These are phyloP conservation scores for Neurospora sublineolata DNA, from an alignment of 495 filamentous ascomycete genomes.

Conservation along the genomic window DNA sequence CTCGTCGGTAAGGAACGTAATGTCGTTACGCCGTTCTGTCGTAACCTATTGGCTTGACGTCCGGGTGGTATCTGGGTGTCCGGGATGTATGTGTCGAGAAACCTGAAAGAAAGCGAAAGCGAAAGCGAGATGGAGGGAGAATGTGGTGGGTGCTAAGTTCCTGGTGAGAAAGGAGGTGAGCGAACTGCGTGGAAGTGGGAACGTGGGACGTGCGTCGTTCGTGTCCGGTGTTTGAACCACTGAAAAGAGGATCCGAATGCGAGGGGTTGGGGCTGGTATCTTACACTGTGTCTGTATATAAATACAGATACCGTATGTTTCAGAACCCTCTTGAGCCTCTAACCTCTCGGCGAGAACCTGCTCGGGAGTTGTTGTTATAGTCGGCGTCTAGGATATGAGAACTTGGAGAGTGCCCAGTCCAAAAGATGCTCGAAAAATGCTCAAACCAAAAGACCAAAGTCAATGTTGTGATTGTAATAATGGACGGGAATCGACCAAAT, in stretches of 20 bases:
- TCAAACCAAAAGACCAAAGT: neutral
- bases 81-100: neutral
- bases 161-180: neutral
- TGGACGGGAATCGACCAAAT: neutral
- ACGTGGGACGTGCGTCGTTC: neutral
- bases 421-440: neutral
- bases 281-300: neutral
- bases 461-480: neutral
- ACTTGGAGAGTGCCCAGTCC: neutral
- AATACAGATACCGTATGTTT: neutral
- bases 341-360: neutral
- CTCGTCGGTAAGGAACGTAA: neutral
- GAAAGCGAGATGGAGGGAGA: conserved; percentile 5
- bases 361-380: neutral
- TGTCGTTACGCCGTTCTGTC: neutral
- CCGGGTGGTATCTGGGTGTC: neutral
- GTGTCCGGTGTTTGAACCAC: neutral
- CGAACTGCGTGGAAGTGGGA: neutral
- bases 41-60: neutral
- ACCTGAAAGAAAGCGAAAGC: conserved; percentile 1
- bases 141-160: neutral
- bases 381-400: neutral
- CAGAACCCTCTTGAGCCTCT: neutral
- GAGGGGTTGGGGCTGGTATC: neutral
- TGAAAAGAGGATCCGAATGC: neutral